These are phyloP conservation scores for Scheffersomyces stipitis DNA, from an alignment of 805 yeast genomes.

Conservation along the genomic window DNA sequence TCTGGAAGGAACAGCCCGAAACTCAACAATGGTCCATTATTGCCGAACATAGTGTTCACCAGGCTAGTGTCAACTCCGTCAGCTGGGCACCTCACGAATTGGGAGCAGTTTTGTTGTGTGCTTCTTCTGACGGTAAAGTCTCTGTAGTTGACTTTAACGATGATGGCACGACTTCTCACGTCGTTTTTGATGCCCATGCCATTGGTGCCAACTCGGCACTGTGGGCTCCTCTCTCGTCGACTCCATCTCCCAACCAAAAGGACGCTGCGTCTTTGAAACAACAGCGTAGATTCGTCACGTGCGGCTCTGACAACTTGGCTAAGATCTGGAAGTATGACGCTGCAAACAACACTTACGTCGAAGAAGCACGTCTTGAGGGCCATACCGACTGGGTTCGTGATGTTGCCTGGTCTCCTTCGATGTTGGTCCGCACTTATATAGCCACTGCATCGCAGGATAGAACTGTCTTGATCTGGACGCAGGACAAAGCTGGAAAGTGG, in stretches of 20 bases:
- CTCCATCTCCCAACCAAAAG: slow-evolving; percentile 20
- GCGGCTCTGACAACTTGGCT: slow-evolving; percentile 93
- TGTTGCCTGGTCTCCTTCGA: slow-evolving; percentile 96
- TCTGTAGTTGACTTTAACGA: slow-evolving; percentile 89
- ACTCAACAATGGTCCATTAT: slow-evolving; percentile 84
- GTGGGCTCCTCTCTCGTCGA: slow-evolving; percentile 74
- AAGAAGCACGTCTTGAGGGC: slow-evolving; percentile 80
- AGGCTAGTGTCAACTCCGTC: slow-evolving; percentile 91
- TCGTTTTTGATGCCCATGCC: slow-evolving; percentile 75
- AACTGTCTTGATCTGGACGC: slow-evolving; percentile 93
- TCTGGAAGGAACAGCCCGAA: slow-evolving; percentile 86
- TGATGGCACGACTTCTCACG: slow-evolving; percentile 74
- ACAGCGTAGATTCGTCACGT: slow-evolving; percentile 80
- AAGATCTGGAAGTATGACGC: slow-evolving; percentile 82
- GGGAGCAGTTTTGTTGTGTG: slow-evolving; percentile 87
- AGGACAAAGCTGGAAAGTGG: slow-evolving; percentile 74
- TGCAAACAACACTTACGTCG: slow-evolving; percentile 53
- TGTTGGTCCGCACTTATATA: slow-evolving; percentile 80
- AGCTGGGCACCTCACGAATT: slow-evolving; percentile 97
- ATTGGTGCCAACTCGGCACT: slow-evolving; percentile 93
- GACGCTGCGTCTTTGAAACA: slow-evolving; percentile 31
- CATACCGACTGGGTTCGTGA: slow-evolving; percentile 99
- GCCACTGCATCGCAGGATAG: slow-evolving; percentile 98
- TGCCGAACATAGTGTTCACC: slow-evolving; percentile 84
- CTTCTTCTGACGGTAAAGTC: slow-evolving; percentile 91